Evolutionary conservation across 2,329 filamentous ascomycete genomes (phyloP).

Genomic region (Paramyrothecium roridum): DNA sequence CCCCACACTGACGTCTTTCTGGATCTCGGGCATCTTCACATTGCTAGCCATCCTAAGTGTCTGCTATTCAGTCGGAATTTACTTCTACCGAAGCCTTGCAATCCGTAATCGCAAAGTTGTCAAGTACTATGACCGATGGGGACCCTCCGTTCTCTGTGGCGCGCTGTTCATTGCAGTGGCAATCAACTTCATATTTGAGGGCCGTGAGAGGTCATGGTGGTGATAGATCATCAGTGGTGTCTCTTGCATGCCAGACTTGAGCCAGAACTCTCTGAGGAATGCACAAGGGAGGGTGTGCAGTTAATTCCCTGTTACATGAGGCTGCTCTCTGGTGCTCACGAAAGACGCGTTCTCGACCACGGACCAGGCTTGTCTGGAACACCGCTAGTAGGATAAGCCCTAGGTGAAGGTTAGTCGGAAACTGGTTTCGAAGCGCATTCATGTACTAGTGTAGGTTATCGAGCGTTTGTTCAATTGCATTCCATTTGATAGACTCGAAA

Average conservation of each 20-base stretch:
- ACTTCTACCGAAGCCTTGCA: slow-evolving; percentile 81
- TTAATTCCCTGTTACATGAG: background rate
- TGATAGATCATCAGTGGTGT: slow-evolving; percentile 19
- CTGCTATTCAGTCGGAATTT: slow-evolving; percentile 80
- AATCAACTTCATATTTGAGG: slow-evolving; percentile 77
- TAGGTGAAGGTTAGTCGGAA: background rate
- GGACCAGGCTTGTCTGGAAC: background rate
- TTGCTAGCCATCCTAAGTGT: slow-evolving; percentile 73
- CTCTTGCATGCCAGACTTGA: too few relatives aligned
- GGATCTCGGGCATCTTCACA: slow-evolving; percentile 76
- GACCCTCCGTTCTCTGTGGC: slow-evolving; percentile 73
- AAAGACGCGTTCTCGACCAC: background rate
- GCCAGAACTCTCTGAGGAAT: too few relatives aligned
- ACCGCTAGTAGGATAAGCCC: background rate
- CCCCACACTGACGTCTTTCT: slow-evolving; percentile 56
- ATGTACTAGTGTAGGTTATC: background rate
- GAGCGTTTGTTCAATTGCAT: background rate
- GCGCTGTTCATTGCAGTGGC: slow-evolving; percentile 71
- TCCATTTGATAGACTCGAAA: background rate
- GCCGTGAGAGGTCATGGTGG: slow-evolving; percentile 58
- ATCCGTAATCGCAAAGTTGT: slow-evolving; percentile 83
- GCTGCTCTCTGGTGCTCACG: background rate
- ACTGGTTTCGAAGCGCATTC: background rate
- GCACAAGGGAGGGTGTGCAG: too few relatives aligned
- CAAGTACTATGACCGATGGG: slow-evolving; percentile 86